These are phyloP conservation scores for Ganoderma multipileum DNA, from an alignment of 1,284 basidiomycete species.

Conservation along the genomic window DNA sequence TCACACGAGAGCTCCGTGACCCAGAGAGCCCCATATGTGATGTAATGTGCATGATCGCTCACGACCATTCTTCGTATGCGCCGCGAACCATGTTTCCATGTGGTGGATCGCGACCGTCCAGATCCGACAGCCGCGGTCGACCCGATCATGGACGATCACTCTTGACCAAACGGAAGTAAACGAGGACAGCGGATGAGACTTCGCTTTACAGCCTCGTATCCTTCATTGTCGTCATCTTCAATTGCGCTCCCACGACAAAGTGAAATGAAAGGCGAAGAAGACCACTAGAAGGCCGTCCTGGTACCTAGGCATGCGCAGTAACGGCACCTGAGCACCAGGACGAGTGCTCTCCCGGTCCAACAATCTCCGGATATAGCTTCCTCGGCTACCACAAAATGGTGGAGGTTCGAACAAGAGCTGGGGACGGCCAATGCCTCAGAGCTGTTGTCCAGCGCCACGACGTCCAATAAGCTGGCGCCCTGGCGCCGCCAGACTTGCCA, in stretches of 20 bases:
- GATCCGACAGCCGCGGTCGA: neutral
- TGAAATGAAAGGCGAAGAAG: neutral
- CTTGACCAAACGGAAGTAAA: conserved; percentile 2
- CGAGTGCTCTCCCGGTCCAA: neutral
- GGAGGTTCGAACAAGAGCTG: neutral
- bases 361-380: neutral
- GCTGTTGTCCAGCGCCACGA: neutral
- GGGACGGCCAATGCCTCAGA: too few relatives aligned
- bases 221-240: neutral
- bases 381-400: conserved; percentile 1
- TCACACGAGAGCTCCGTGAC: conserved; percentile 9
- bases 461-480: neutral
- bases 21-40: conserved; percentile 11
- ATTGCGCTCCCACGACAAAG: neutral
- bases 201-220: neutral
- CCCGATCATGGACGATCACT: neutral
- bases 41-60: conserved; percentile 3
- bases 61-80: neutral
- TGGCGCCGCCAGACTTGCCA: neutral
- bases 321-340: neutral
- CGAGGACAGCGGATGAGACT: neutral
- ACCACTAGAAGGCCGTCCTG: conserved; percentile 4
- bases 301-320: conserved; percentile 12
- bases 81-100: conserved; percentile 5
- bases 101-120: neutral